Conservation (phyloP, 2,329 filamentous ascomycete species). For the Cucurbitaria berberidis region DNA sequence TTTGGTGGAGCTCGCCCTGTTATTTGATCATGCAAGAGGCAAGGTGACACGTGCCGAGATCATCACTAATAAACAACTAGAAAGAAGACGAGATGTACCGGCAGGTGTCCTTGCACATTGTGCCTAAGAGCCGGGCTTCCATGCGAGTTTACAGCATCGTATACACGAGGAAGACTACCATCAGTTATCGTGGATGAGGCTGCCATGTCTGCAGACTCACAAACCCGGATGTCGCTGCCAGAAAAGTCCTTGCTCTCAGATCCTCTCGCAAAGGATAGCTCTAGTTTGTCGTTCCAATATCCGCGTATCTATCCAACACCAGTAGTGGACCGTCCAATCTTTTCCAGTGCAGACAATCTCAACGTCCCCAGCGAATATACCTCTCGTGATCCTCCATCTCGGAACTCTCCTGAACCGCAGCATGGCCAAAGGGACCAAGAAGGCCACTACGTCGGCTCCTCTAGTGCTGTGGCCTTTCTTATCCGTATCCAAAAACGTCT, state of each 20-base stretch:
- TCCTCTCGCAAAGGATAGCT: constrained; percentile 13
- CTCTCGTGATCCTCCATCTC: constrained; percentile 37
- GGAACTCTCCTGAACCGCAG: constrained; percentile 55
- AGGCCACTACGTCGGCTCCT: constrained; percentile 57
- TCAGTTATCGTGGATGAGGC: constrained; percentile 47
- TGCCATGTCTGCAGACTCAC: constrained; percentile 27
- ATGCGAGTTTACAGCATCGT: constrained; percentile 59
- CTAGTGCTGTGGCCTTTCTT: constrained; percentile 58
- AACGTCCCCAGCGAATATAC: constrained; percentile 18
- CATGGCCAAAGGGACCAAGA: constrained; percentile 52
- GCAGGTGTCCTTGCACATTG: constrained; percentile 44
- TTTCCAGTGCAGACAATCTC: constrained; percentile 19
- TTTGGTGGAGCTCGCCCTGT: not conserved
- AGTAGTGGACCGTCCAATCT: constrained; percentile 22
- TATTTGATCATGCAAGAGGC: not conserved
- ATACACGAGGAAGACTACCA: constrained; percentile 56
- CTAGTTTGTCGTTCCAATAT: constrained; percentile 27
- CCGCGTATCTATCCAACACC: constrained; percentile 22
- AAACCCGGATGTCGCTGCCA: constrained; percentile 22
- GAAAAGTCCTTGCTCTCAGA: constrained; percentile 17
- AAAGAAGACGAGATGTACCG: constrained; percentile 48
- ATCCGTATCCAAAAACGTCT: constrained; percentile 58
- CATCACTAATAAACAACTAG: constrained; percentile 27
- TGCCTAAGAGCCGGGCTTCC: constrained; percentile 40
- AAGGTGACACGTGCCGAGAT: not conserved